Conservation (phyloP, 306 rosid genomes). For the Biancaea sappan region DNA sequence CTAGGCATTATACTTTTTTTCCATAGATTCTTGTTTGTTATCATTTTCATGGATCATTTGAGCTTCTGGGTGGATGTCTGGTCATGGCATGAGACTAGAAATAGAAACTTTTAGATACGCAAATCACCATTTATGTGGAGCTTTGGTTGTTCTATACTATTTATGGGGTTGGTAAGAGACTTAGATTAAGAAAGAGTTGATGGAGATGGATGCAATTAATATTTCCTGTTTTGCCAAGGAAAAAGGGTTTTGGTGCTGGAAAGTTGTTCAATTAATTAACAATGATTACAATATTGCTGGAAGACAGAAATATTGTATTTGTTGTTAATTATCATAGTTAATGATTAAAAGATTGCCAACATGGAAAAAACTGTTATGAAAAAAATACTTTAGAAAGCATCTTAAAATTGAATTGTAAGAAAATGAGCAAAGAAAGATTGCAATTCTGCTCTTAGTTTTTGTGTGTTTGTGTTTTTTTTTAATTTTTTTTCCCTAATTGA, state of each 20-base stretch:
- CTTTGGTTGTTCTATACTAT: background rate
- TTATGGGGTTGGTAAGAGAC: background rate
- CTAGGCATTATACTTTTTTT: background rate
- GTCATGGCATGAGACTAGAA: conserved; percentile 7
- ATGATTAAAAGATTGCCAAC: conserved; percentile 10
- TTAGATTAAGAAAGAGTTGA: conserved; percentile 5
- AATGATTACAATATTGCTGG: no score
- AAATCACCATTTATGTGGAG: conserved; percentile 1
- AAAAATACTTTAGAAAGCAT: background rate
- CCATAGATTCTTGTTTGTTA: background rate
- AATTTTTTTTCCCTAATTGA: background rate
- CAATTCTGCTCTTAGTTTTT: conserved; percentile 3
- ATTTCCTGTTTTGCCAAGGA: background rate
- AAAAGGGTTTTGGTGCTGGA: background rate
- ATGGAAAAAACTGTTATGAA: background rate
- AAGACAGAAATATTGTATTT: background rate
- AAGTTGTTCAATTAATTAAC: background rate
- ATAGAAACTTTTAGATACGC: background rate
- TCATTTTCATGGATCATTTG: background rate
- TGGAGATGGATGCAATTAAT: conserved; percentile 16
- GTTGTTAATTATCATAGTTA: background rate
- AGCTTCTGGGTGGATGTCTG: background rate
- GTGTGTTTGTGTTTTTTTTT: no score
- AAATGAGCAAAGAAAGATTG: background rate
- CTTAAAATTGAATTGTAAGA: background rate